phyloP scores from a whole-genome alignment of 2,329 filamentous ascomycete genomes.

The Fusarium staphyleae region DNA sequence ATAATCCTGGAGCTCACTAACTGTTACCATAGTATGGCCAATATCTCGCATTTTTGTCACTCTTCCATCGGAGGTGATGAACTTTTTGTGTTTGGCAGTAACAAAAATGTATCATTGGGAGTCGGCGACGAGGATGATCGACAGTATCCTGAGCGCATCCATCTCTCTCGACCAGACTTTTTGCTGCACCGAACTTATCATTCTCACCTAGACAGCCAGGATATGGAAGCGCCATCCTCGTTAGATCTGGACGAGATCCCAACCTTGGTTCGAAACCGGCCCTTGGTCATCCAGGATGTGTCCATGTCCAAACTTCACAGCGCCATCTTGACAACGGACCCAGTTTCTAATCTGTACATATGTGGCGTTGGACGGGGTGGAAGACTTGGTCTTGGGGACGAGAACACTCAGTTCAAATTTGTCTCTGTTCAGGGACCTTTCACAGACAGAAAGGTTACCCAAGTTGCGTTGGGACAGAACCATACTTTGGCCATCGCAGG shows the following conservation, averaged over 20 bases:
- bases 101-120: constrained; percentile 91
- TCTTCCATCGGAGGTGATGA: constrained; percentile 70
- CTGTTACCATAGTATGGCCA: constrained; percentile 29
- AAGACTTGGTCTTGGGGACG: constrained; percentile 86
- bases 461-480: constrained; percentile 88
- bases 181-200: constrained; percentile 76
- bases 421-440: constrained; percentile 81
- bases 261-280: constrained; percentile 72
- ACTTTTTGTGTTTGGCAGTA: constrained; percentile 92
- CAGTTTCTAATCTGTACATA: constrained; percentile 88
- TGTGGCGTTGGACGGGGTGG: constrained; percentile 93
- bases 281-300: constrained; percentile 80
- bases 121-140: constrained; percentile 96
- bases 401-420: constrained; percentile 88
- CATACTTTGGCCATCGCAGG: constrained; percentile 86
- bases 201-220: constrained; percentile 65
- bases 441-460: constrained; percentile 73
- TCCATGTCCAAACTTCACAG: constrained; percentile 91
- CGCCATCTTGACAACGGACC: constrained; percentile 85
- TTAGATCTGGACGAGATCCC: constrained; percentile 66
- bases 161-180: constrained; percentile 77
- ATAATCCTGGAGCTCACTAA: constrained; percentile 17
- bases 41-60: constrained; percentile 23
- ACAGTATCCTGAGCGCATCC: constrained; percentile 87
- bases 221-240: constrained; percentile 41